A percentile compares a stretch with the other conserved stretches of the same genome.
Evolutionary conservation across 176 grass and related monocot species (phyloP).

Genomic region (Leersia perrieri): DNA sequence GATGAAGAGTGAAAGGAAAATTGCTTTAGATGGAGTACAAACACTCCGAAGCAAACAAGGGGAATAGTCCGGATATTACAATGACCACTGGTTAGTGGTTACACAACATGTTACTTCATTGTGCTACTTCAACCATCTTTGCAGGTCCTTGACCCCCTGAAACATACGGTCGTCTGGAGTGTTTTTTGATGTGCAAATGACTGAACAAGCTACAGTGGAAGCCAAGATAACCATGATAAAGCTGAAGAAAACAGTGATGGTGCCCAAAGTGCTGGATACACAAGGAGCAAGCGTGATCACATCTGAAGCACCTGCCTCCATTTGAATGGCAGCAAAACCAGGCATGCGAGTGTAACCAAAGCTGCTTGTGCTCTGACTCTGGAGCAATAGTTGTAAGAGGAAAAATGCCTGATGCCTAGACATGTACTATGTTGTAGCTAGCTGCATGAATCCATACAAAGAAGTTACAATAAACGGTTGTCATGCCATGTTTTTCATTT

Average conservation of each 20-base stretch:
- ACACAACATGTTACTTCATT: neutral
- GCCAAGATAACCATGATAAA: neutral
- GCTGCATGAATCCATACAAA: neutral
- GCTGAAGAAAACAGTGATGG: constrained; percentile 1
- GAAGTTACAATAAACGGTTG: neutral
- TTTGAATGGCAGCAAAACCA: neutral
- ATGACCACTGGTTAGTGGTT: neutral
- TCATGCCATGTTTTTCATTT: neutral
- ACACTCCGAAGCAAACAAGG: neutral
- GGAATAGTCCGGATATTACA: neutral
- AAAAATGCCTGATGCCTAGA: neutral
- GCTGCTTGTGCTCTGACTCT: neutral
- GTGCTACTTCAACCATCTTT: constrained; percentile 1
- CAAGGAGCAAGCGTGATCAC: neutral
- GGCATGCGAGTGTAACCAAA: neutral
- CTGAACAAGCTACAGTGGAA: neutral
- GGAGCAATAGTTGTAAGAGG: neutral
- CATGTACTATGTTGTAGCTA: neutral
- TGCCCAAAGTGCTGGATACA: neutral
- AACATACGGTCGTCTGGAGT: neutral
- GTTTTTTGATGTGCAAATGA: neutral
- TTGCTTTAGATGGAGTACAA: neutral
- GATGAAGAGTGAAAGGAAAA: neutral
- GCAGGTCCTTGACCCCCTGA: neutral
- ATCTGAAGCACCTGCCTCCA: neutral